Percentiles rank a stretch among this genome's conserved stretches.
Conservation (phyloP, 2,329 filamentous ascomycete species). For the Botrytis byssoidea region DNA sequence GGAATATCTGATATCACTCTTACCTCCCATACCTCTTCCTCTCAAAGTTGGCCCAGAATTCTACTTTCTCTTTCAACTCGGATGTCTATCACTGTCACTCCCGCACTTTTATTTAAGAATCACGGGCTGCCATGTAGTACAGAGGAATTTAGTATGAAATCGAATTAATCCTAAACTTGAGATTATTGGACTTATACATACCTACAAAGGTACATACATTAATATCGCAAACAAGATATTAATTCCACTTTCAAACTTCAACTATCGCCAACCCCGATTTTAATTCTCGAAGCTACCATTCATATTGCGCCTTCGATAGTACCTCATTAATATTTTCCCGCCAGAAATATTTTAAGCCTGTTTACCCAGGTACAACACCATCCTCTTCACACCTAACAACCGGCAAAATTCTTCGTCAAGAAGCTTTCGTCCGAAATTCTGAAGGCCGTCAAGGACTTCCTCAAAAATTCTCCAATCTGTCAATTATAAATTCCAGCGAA, state of each 20-base stretch:
- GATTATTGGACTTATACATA: conserved; percentile 8
- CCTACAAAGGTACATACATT: background rate
- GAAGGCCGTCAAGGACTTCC: conserved; percentile 1
- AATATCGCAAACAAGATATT: conserved; percentile 2
- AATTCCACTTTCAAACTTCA: background rate
- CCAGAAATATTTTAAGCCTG: background rate
- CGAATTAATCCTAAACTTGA: conserved; percentile 27
- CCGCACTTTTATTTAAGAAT: conserved; percentile 25
- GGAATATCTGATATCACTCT: background rate
- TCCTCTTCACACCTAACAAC: background rate
- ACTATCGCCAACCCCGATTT: background rate
- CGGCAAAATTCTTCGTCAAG: conserved; percentile 9
- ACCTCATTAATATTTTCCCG: background rate
- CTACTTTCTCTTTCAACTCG: conserved; percentile 18
- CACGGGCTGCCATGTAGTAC: conserved; percentile 33
- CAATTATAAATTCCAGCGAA: conserved; percentile 4
- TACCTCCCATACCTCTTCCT: background rate
- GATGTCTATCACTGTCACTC: conserved; percentile 25
- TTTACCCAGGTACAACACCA: background rate
- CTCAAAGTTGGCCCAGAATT: conserved; percentile 15
- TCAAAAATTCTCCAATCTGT: conserved; percentile 3
- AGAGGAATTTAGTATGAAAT: conserved; percentile 27
- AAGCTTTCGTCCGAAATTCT: background rate
- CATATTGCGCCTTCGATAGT: conserved; percentile 1
- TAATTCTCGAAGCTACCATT: background rate